Base-by-base conservation (phyloP, 176 grass and related monocot genomes). In the Guadua angustifolia region DNA sequence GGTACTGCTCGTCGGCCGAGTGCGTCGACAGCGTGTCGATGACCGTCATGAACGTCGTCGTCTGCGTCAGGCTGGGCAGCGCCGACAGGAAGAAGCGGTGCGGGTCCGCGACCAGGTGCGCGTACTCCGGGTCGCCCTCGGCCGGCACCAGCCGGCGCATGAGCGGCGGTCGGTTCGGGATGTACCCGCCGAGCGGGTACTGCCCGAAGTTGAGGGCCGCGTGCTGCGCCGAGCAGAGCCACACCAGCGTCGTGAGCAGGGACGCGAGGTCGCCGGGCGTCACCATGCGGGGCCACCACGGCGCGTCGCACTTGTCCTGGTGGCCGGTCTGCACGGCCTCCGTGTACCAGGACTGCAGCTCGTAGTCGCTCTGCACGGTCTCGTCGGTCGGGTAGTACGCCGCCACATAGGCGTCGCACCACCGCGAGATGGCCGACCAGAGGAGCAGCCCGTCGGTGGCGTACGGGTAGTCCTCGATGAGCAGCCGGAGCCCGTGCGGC, bases 11-110 rank as follows among this genome's bases (percentile, higher is more conserved):
- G 64, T 99, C 96, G 53, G 67, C 90, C 5, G 96, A 99, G 88
- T 99, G 96, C 44, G 96, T 99, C 21, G 96, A 99, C 3, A 99
- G 88, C 46, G 96, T 99, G 89, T 99, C 96, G 72, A 99, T 99
- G 50, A 99, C 93, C 9, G 96, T 99, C 93, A 99, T 94, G 88
- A 99, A 99, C 1, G 93, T 99, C 2, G 96, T 99, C 38, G 88
- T 73, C 85, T 99, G 93, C 62, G 87, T 94, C 8, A 99, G 79
- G 86, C 89, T 90, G 71, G 96, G 96, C 77, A 99, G 85, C 86
- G 96, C 87, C 21, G 96, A 94, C 5, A 99, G 89, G 75, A 91
- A 99, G 88, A 90, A 99, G 18, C 88, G 77, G 61, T 93, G 93
- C 35, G 96, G 96, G 74, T 95, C 93, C 0, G 88, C 80, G 43